phyloP scores from a whole-genome alignment of 1,284 basidiomycete genomes.

The Fomitiporia mediterranea region DNA sequence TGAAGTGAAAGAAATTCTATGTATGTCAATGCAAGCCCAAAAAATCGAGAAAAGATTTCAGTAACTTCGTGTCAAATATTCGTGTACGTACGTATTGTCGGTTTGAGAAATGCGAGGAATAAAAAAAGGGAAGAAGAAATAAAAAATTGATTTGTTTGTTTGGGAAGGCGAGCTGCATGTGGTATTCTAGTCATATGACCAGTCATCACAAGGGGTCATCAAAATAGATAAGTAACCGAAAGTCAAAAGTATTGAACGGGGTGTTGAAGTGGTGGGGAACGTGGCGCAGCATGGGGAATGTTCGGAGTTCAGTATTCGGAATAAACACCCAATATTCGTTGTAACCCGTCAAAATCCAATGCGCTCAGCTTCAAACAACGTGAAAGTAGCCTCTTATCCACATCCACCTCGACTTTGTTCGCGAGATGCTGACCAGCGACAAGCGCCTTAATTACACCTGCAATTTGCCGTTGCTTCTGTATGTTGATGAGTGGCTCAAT shows the following conservation, averaged over 20 bases:
- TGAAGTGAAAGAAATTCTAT: too few species aligned
- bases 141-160: too few species aligned
- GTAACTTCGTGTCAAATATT: neutral
- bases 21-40: neutral
- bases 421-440: slow-evolving; percentile 80
- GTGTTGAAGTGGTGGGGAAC: too few species aligned
- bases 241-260: too few species aligned
- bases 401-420: slow-evolving; percentile 59
- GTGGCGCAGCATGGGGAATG: too few species aligned
- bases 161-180: too few species aligned
- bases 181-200: too few species aligned
- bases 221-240: too few species aligned
- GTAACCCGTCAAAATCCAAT: slow-evolving; percentile 48
- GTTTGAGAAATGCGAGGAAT: too few species aligned
- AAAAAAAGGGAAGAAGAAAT: too few species aligned
- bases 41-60: neutral
- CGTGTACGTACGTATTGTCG: too few species aligned
- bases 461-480: slow-evolving; percentile 80
- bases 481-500: slow-evolving; percentile 86
- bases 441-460: slow-evolving; percentile 69
- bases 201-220: too few species aligned
- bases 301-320: slow-evolving; percentile 7
- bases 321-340: slow-evolving; percentile 24
- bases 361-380: slow-evolving; percentile 68
- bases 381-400: slow-evolving; percentile 72